Conservation (phyloP, 192 early-diverging fungal genomes). For the Lunasporangiospora selenospora region DNA sequence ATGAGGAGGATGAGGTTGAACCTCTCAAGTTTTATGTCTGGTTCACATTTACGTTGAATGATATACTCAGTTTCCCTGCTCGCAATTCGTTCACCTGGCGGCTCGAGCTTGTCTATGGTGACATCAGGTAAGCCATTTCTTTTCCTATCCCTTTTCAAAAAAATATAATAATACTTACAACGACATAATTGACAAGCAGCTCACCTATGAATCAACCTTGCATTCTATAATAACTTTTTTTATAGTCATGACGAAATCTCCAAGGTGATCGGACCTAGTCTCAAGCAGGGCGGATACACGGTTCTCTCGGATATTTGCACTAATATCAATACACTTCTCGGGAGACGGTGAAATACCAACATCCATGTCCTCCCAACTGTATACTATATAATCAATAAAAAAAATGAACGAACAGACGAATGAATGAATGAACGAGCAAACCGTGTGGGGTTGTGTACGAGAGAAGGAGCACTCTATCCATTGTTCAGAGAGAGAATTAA, state of each 20-base stretch:
- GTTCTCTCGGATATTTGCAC: constrained; percentile 24
- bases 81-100: constrained; percentile 39
- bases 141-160: background rate
- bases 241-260: constrained; percentile 19
- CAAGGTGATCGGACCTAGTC: constrained; percentile 12
- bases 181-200: no score
- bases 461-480: no score
- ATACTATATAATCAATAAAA: background rate
- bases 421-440: no score
- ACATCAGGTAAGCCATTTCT: constrained; percentile 14
- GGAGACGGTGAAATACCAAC: no score
- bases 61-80: constrained; percentile 30
- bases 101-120: constrained; percentile 35
- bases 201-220: no score
- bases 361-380: no score
- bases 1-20: constrained; percentile 6
- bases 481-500: no score
- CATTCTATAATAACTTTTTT: background rate
- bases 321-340: no score
- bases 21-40: constrained; percentile 47
- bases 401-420: no score
- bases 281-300: constrained; percentile 39
- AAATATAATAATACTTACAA: background rate
- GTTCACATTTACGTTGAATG: constrained; percentile 44
- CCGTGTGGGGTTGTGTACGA: no score